Evolutionary conservation across 225 moss, liverwort and hornwort species (phyloP), one percentile per base, ranked within the genome.

Genomic region (Marchantia paleacea): DNA sequence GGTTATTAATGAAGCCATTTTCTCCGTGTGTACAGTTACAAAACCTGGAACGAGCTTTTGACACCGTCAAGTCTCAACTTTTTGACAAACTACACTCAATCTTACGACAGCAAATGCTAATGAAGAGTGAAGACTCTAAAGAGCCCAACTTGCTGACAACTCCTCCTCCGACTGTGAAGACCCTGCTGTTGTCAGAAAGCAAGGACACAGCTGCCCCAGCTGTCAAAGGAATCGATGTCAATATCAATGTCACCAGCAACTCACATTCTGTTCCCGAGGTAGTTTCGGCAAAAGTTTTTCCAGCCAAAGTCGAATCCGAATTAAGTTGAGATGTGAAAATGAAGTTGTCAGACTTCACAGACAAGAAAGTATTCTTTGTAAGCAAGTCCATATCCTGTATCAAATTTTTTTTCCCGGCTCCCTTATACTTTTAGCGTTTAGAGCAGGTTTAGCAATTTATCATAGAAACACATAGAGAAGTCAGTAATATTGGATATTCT

Each of bases 21-120:
- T 24, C 24, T 58, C 70, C 10, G 14, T 82, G 73, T 39, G 48
- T 89, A 81, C 91, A 99, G 99, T 79, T 99, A 81, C 90, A 89
- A 86, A 90, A 95, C 26, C 86, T 99, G 82, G 99, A 99, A 81
- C 82, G 82, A 49, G 99, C 99, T 22, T 99, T 99, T 77, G 99
- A 99, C 80, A 82, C 83, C 52, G 95, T 95, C n/a, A 99, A 99
- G 80, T 82, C 82, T 58, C 92, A 94, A 71, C 91, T 99, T 12
- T 95, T 99, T 84, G 88, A 90, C 79, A 91, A 89, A 81, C 89
- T 99, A 12, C 92, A 99, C 66, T 77, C 85, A 63, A 85, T 92
- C 47, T 80, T 95, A 77, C 86, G 99, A 60, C 81, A 92, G 83
- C 93, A 95, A 76, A 85, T 99, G 75, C 67, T 89, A 8, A 61